Evolutionary conservation across 2,329 filamentous ascomycete species (phyloP).

Genomic region (Cercospora beticola): DNA sequence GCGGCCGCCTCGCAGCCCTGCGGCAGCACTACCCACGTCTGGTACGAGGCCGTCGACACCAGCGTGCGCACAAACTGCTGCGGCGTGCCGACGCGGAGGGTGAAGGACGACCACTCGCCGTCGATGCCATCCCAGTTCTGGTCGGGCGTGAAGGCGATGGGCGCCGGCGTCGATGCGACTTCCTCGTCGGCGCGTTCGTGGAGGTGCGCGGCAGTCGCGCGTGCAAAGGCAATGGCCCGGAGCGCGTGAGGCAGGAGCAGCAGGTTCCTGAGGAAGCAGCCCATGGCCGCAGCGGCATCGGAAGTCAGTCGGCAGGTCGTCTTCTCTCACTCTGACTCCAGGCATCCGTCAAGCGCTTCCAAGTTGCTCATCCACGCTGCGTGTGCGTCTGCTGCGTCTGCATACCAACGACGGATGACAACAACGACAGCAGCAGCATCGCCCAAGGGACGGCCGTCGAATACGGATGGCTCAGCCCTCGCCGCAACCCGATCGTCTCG

Average conservation of each 20-base stretch:
- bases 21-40: constrained; percentile 67
- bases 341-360: neutral
- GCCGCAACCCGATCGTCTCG: neutral
- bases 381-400: neutral
- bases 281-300: constrained; percentile 1
- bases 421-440: neutral
- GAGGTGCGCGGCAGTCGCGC: constrained; percentile 6
- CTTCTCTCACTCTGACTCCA: neutral
- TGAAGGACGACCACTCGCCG: constrained; percentile 70
- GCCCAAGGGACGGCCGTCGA: neutral
- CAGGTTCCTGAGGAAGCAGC: constrained; percentile 20
- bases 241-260: constrained; percentile 29
- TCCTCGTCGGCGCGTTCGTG: constrained; percentile 21
- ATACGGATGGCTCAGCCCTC: neutral
- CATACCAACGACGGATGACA: neutral
- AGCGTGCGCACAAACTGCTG: constrained; percentile 56
- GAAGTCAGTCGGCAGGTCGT: neutral
- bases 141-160: constrained; percentile 34
- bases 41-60: constrained; percentile 67
- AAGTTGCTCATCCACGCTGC: neutral
- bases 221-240: constrained; percentile 22
- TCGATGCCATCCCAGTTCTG: constrained; percentile 58
- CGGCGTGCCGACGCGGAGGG: constrained; percentile 58
- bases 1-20: constrained; percentile 53
- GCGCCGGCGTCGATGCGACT: constrained; percentile 23